Base-by-base conservation (phyloP, 768 basidiomycete species). In the Cantharellus cinnabarinus region DNA sequence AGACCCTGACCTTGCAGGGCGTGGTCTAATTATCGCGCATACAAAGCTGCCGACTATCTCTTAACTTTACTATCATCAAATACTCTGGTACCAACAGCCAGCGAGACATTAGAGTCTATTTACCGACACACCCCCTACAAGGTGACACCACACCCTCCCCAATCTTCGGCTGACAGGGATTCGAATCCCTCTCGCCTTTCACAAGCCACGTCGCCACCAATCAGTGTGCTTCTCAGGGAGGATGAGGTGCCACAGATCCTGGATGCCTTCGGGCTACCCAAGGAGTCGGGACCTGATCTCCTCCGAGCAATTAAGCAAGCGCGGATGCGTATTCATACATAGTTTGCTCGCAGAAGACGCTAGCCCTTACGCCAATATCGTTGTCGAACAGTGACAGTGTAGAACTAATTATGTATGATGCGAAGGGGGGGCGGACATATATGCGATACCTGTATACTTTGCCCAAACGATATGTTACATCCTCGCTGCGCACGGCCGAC, bases 251-350 rank as follows among this genome's bases (percentile, higher is more conserved):
- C 62, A 42, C n/a, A 50, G n/a, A 20, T 63, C 14, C 51, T 59
- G 41, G n/a, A 42, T n/a, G 42, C 59, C 15, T 15, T 63, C 59
- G 50, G 50, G 52, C 57, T 61, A 5, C 42, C 42, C 2, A 35
- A 50, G n/a, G 58, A 41, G 10, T 37, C 44, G 4, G 42, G 35
- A 3, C 50, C 52, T 2, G 62, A 63, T 39, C 53, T 63, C 7
- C 42, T 50, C 15, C 62, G 62, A 7, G 63, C 63, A 2, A 55
- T 63, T 20, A 58, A 63, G 15, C 63, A 63, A 51, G 48, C 60
- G 4, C 50, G 60, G 50, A 40, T 59, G 41, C 62, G 2, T 29
- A 29, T 29, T 29, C 20, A 29, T 29, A 29, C 7, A 20, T 62
- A 34, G 55, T 10, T 10, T 29, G 10, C 10, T 29, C 44, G 44